Evolutionary conservation across 345 rosid species (phyloP), one percentile per base, ranked within the genome.

Genomic region (Syzygium aromaticum): DNA sequence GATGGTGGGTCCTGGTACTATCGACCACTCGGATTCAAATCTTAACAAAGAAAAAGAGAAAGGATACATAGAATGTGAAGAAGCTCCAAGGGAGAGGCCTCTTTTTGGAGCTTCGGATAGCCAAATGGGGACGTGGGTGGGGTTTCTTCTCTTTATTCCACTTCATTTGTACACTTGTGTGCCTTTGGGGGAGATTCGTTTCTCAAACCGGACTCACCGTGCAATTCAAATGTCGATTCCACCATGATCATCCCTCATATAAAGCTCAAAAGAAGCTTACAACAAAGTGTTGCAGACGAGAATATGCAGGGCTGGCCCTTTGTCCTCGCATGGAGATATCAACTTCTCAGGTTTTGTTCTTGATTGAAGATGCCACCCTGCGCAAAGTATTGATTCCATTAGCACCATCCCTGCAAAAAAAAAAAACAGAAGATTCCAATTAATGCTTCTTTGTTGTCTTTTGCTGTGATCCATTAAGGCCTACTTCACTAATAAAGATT

Each of bases 61-160:
- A 38, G 49, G 27, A 38, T 21, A 11, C 27, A 10, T 22, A 73
- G 49, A 73, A 73, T 5, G 80, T 10, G 80, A 73, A 73, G 33
- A 22, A 40, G 11, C 80, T 73, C 80, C 49, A 33, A 73, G 80
- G 80, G 80, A 73, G 49, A 19, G 49, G 80, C 80, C 14, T 33
- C 78, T 17, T 6, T 73, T 40, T 7, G 63, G 27, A 73, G 80
- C 1, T 73, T 19, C 80, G 21, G 80, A 73, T 33, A 73, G 49
- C 49, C 25, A 73, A 22, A 33, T 38, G 11, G 22, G 78, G 78
- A 64, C 0, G 21, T 64, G 43, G 43, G 10, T 15, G 46, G 43
- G 49, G 0, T 14, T 53, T 56, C n/a, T n/a, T 78, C 85, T 46
- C 88, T 86, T 86, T 86, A 86, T 86, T 80, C 88, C 85, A 52